Conservation (phyloP, 768 basidiomycete species). For the Collybiopsis confluens region DNA sequence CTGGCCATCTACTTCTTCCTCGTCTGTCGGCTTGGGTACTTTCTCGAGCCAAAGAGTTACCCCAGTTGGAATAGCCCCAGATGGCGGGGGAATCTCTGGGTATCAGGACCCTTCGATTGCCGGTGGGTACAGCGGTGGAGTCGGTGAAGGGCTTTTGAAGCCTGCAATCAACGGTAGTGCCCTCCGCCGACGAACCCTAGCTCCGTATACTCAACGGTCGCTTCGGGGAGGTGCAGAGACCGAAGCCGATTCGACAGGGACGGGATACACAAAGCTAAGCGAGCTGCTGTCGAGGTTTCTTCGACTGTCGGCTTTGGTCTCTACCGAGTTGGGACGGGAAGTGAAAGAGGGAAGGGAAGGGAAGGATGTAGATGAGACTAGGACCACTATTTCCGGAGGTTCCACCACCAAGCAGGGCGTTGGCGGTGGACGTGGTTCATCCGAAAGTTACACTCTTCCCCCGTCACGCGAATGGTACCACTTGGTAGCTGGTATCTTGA, state of each 20-base stretch:
- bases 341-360: constrained; percentile 46
- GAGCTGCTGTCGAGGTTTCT: constrained; percentile 71
- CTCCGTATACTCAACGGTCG: constrained; percentile 10
- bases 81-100: constrained; percentile 56
- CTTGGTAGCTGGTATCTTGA: constrained; percentile 70
- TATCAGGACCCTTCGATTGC: constrained; percentile 61
- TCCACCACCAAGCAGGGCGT: neutral
- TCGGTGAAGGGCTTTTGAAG: constrained; percentile 64
- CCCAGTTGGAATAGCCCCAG: constrained; percentile 22
- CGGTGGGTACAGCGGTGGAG: constrained; percentile 30
- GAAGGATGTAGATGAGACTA: constrained; percentile 19
- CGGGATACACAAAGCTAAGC: constrained; percentile 60
- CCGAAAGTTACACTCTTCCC: constrained; percentile 47
- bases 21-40: neutral
- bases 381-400: neutral
- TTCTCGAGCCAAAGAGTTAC: neutral
- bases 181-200: constrained; percentile 43
- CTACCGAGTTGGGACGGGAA: constrained; percentile 73
- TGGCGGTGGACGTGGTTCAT: constrained; percentile 15
- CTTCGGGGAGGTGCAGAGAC: constrained; percentile 20
- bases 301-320: constrained; percentile 72
- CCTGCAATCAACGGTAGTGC: constrained; percentile 54
- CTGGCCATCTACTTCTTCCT: constrained; percentile 4
- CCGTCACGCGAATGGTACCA: constrained; percentile 82
- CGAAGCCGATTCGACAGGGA: constrained; percentile 26